Evolutionary conservation across 1,139 yeast genomes (phyloP), one percentile per base, ranked within the genome.

Genomic region (Candida labiduridarum): DNA sequence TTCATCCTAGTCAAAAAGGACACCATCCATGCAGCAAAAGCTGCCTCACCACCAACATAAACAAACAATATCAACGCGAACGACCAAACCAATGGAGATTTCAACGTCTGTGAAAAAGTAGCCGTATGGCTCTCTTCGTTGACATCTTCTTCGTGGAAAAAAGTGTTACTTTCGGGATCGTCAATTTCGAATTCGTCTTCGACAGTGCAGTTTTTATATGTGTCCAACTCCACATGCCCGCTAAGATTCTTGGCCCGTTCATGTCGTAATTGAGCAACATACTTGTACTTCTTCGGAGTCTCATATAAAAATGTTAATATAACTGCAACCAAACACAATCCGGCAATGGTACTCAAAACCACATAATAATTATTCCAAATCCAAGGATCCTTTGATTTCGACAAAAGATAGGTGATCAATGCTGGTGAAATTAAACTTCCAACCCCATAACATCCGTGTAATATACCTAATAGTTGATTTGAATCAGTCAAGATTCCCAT

Each of bases 381-480:
- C 79, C 80, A 75, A 1, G 78, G 77, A 59, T 68, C 51, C 53
- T 66, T 14, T 16, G 61, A 44, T 39, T 63, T 61, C 50, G 69
- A 71, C 27, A 76, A 58, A 41, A 80, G 71, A 48, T 66, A 60
- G 0, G 85, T 75, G n/a, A 82, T 78, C 25, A 82, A 55, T 4
- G 84, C 79, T 0, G 94, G 91, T 1, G 89, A 77, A 0, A 83
- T 68, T 72, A 85, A 79, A 46, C 89, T 82, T 0, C 91, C 90
- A 6, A 84, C 64, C 0, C 92, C 92, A 61, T 84, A 86, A 54
- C 79, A 75, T 0, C 89, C 87, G 67, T 86, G 94, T 56, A 85
- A 63, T 0, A 83, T 64, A 1, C 92, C 92, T 67, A 86, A 68
- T 25, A 84, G 62, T 59, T 84, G 87, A 62, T 85, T 85, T 39